Evolutionary conservation across 164 flowering plant genomes (phyloP), one percentile per base, ranked within the genome.

Genomic region (Santalum album): DNA sequence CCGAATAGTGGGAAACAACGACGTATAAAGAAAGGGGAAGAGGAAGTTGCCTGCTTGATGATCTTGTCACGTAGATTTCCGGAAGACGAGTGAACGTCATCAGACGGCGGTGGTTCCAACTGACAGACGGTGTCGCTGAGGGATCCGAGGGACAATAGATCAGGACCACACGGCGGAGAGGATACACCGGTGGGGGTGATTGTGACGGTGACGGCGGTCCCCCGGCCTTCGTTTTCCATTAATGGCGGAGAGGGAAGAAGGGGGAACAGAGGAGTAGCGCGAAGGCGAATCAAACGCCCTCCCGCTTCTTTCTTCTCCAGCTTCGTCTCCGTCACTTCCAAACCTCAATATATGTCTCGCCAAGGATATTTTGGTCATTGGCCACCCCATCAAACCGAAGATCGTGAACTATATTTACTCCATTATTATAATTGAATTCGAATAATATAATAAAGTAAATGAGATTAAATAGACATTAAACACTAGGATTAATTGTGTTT

Each of bases 21-120:
- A n/a, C n/a, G n/a, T 18, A 20, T 20, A 22, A n/a, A 20, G 12
- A 44, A 12, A 49, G 7, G 22, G 25, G 49, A 14, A 34, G 20
- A 54, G 25, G 34, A 39, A 26, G 20, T 42, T 50, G 36, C 76
- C 73, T 69, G 76, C 62, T 60, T 72, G 44, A 69, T 53, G 44
- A 72, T 72, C 54, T 54, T 65, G n/a, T 22, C 50, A 25, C 65
- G 67, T 21, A 72, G 71, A 57, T 62, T 14, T 27, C 18, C 57
- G 16, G 52, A 36, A 5, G 64, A 36, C 6, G 61, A n/a, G 50
- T 16, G 57, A 20, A 51, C 64, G 21, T 64, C 65, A 27, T 62
- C 68, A 9, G 69, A 65, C 43, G 63, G 61, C 39, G 51, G 65
- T 10, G 62, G 36, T 1, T 20, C 56, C 18, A 51, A 22, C 12